phyloP scores from a whole-genome alignment of 2,329 filamentous ascomycete genomes.

The Ophiocordyceps australis region DNA sequence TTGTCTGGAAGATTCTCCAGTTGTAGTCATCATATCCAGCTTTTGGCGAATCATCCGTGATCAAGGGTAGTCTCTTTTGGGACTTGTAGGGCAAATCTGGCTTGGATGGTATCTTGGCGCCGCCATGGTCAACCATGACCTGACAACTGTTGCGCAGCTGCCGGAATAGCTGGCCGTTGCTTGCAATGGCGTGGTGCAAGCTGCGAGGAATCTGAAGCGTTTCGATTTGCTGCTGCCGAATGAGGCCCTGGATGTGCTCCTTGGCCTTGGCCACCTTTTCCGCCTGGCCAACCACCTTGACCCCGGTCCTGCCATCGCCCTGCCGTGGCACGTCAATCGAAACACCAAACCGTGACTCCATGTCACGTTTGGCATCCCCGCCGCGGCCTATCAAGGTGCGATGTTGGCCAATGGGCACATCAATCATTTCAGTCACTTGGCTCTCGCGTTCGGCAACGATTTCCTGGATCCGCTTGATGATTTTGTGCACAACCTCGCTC shows the following conservation, averaged over 20 bases:
- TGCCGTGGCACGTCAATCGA: conserved; percentile 83
- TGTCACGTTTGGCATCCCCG: conserved; percentile 66
- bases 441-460: conserved; percentile 73
- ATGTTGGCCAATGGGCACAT: conserved; percentile 82
- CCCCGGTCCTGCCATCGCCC: conserved; percentile 63
- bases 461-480: conserved; percentile 62
- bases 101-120: conserved; percentile 57
- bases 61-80: conserved; percentile 59
- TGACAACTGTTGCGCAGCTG: conserved; percentile 70
- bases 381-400: conserved; percentile 79
- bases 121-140: conserved; percentile 82
- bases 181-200: conserved; percentile 69
- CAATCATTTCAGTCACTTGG: conserved; percentile 60
- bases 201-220: conserved; percentile 68
- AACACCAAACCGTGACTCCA: conserved; percentile 76
- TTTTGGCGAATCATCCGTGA: conserved; percentile 72
- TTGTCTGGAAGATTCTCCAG: conserved; percentile 60
- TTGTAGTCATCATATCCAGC: conserved; percentile 50
- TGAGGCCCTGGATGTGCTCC: conserved; percentile 58
- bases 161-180: conserved; percentile 89
- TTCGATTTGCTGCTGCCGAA: conserved; percentile 78
- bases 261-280: conserved; percentile 72
- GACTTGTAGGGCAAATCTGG: conserved; percentile 37
- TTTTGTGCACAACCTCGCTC: conserved; percentile 71
- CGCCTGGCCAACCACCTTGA: conserved; percentile 70